These are phyloP conservation scores for Aegilops bicornis DNA, from an alignment of 176 grass and related monocot genomes.

Conservation along the genomic window DNA sequence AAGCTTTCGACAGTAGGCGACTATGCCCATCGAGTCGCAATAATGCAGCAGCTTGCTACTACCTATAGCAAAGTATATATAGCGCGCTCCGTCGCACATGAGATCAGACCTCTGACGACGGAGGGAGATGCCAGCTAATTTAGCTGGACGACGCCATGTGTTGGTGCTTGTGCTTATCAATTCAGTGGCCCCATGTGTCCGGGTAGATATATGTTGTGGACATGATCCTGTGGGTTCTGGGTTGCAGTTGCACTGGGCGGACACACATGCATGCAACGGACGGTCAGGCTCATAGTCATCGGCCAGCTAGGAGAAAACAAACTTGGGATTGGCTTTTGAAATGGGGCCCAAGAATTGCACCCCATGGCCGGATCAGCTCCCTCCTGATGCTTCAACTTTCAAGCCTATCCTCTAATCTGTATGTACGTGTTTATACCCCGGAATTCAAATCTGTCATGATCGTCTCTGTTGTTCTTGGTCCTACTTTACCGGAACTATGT, in stretches of 20 bases:
- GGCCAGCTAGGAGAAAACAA: slow-evolving; percentile 8
- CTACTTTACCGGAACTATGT: no score
- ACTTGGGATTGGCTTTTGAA: neutral
- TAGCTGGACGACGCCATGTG: slow-evolving; percentile 57
- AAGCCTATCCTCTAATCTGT: neutral
- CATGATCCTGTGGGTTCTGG: neutral
- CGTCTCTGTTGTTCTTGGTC: neutral
- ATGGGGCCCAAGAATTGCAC: neutral
- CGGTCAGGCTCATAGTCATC: neutral
- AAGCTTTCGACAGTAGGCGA: neutral
- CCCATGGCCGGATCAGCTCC: neutral
- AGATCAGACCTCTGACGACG: neutral
- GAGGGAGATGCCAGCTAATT: slow-evolving; percentile 28
- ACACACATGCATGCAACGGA: neutral
- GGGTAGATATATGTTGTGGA: slow-evolving; percentile 38
- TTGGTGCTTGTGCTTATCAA: slow-evolving; percentile 57
- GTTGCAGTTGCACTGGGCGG: neutral
- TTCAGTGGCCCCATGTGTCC: slow-evolving; percentile 61
- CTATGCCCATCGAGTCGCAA: slow-evolving; percentile 15
- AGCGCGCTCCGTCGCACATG: neutral
- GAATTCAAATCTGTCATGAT: neutral
- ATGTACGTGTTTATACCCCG: neutral
- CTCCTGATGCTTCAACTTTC: neutral
- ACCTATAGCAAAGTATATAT: neutral
- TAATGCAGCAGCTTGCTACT: neutral